Evolutionary conservation across 768 basidiomycete genomes (phyloP).

Genomic region (Dacryopinax primogenitus): DNA sequence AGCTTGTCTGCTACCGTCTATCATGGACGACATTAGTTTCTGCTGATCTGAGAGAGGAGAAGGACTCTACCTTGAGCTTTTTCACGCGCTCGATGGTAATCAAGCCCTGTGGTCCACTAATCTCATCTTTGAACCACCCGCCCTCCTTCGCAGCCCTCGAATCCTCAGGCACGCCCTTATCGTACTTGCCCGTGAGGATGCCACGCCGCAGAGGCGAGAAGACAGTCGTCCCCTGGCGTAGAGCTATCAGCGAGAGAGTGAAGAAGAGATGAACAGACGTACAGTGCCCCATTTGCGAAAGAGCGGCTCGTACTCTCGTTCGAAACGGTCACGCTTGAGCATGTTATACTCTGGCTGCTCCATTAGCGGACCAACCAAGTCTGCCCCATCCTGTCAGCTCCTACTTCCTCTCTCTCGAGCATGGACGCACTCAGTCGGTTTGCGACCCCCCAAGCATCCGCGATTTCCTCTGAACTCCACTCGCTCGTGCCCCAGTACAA

Average conservation of each 20-base stretch:
- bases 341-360: slow-evolving; percentile 35
- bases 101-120: slow-evolving; percentile 11
- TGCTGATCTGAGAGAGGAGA: neutral
- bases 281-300: slow-evolving; percentile 6
- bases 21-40: neutral
- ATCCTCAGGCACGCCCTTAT: slow-evolving; percentile 15
- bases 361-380: neutral
- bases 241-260: neutral
- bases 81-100: slow-evolving; percentile 12
- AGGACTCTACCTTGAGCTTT: slow-evolving; percentile 6
- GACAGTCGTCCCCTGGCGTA: slow-evolving; percentile 43
- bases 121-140: slow-evolving; percentile 14
- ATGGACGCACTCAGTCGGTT: neutral
- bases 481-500: slow-evolving; percentile 43
- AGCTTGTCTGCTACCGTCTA: slow-evolving; percentile 15
- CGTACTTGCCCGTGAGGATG: slow-evolving; percentile 50
- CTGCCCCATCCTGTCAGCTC: neutral
- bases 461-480: slow-evolving; percentile 59
- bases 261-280: neutral
- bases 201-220: slow-evolving; percentile 65
- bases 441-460: slow-evolving; percentile 34
- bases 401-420: neutral
- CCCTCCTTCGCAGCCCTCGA: slow-evolving; percentile 16
- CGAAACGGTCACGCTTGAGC: slow-evolving; percentile 68
- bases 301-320: slow-evolving; percentile 55